Evolutionary conservation across 148 eudicot species (phyloP), one percentile per base, ranked within the genome.

Genomic region (Fagopyrum homotropicum): DNA sequence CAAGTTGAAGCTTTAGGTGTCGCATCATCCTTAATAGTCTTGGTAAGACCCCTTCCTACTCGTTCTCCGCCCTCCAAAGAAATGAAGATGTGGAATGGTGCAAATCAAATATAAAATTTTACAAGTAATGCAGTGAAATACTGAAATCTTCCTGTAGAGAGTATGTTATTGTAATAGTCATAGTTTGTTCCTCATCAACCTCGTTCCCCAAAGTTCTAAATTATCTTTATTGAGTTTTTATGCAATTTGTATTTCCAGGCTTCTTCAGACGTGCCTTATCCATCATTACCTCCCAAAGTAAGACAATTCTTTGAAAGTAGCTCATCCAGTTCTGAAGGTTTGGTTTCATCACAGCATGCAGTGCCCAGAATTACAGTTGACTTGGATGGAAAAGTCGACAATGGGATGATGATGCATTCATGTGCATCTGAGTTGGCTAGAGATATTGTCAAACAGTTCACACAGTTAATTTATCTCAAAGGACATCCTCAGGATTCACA

Each of bases 1-100:
- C 98, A 90, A 86, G 83, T 92, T 78, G 92, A 90, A 81, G 86
- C 93, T 45, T 76, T 91, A 57, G 80, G 87, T 48, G 87, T 84
- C 51, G 77, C 89, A 73, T 78, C 93, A 77, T 84, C 98, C 76
- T 85, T 91, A 85, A 94, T 87, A 57, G 83, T 94, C 80, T 74
- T 94, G 92, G 98, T 94, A 86, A 72, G 87, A 6, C 68, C 77
- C 12, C 73, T 70, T 46, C 29, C 69, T 55, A 51, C 45, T 72
- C 4, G 29, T 64, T 55, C 44, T 30, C 29, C 6, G 0, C 70
- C 46, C n/a, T 30, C 45, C 70, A 35, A 64, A 64, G 45, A 12
- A 22, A 4, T 64, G 43, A 40, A 9, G 12, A 12, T 12, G 52
- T 49, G 52, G 52, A 64, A 64, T 35, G 70, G 44, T 64, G 45